Percentiles rank a stretch among this genome's conserved stretches.
Evolutionary conservation across 2,329 filamentous ascomycete genomes (phyloP).

Genomic region (Knoxdaviesia proteae): DNA sequence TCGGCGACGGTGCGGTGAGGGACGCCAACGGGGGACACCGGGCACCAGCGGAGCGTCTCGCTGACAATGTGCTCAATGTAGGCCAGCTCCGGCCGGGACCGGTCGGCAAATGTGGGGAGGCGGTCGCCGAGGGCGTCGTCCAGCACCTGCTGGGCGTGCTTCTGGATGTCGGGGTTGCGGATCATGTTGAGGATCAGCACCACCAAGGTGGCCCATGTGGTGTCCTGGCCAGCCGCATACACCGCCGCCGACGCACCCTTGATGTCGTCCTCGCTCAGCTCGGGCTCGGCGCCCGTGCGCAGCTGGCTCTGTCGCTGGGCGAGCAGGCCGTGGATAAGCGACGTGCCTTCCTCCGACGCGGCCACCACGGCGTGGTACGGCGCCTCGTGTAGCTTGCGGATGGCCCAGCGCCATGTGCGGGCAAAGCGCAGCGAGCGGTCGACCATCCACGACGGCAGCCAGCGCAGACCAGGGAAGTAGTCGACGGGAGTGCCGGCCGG

Average conservation of each 20-base stretch:
- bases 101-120: constrained; percentile 24
- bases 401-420: constrained; percentile 12
- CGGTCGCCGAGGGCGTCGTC: constrained; percentile 18
- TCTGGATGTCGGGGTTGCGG: constrained; percentile 20
- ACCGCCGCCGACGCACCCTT: constrained; percentile 22
- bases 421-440: constrained; percentile 12
- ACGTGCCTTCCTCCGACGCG: constrained; percentile 10
- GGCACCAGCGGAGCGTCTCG: constrained; percentile 22
- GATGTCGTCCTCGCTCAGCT: constrained; percentile 20
- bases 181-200: constrained; percentile 24
- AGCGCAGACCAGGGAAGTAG: constrained; percentile 18
- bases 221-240: constrained; percentile 22
- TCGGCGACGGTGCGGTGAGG: constrained; percentile 32
- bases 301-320: constrained; percentile 17
- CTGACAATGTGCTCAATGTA: constrained; percentile 25
- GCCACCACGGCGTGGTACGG: constrained; percentile 19
- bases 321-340: constrained; percentile 18
- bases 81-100: constrained; percentile 12
- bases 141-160: constrained; percentile 17
- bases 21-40: constrained; percentile 26
- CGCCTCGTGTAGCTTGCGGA: constrained; percentile 19
- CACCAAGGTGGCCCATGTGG: constrained; percentile 18
- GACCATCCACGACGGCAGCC: constrained; percentile 16
- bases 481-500: constrained; percentile 15
- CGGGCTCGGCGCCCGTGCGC: constrained; percentile 11